phyloP scores from a whole-genome alignment of 345 rosid species.

The Gossypium stocksii region DNA sequence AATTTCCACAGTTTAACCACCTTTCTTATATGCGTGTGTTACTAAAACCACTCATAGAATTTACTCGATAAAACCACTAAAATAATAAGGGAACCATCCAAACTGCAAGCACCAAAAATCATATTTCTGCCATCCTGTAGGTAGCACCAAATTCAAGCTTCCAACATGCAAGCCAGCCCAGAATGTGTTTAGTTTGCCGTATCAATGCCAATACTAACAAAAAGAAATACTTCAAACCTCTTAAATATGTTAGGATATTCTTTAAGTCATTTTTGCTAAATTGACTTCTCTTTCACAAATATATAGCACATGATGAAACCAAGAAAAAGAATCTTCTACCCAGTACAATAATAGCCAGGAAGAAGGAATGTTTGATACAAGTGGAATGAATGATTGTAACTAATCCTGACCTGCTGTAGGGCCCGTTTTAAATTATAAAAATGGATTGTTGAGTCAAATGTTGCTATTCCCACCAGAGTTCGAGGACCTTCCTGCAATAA shows the following conservation, averaged over 20 bases:
- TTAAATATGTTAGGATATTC: neutral
- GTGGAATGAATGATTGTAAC: neutral
- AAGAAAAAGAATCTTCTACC: slow-evolving; percentile 8
- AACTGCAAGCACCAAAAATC: neutral
- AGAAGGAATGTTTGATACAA: neutral
- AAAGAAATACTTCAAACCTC: neutral
- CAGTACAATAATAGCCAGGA: neutral
- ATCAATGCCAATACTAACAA: neutral
- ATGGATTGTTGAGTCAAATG: slow-evolving; percentile 92
- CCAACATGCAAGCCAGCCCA: neutral
- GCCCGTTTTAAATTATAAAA: slow-evolving; percentile 95
- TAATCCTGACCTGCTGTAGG: slow-evolving; percentile 55
- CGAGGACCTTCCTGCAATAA: slow-evolving; percentile 89
- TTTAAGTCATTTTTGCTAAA: neutral
- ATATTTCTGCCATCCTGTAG: neutral
- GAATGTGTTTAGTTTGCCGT: slow-evolving; percentile 1
- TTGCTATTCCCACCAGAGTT: slow-evolving; percentile 96
- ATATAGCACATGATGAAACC: neutral
- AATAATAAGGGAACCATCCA: neutral
- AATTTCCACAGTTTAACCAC: neutral
- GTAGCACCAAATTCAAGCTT: neutral
- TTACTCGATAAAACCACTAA: neutral
- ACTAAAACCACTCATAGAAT: neutral
- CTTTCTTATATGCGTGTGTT: neutral
- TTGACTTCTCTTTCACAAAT: neutral